A percentile compares a stretch with the other conserved stretches of the same genome.
Conservation (phyloP, 2,329 filamentous ascomycete species). For the Scedosporium minutisporum region DNA sequence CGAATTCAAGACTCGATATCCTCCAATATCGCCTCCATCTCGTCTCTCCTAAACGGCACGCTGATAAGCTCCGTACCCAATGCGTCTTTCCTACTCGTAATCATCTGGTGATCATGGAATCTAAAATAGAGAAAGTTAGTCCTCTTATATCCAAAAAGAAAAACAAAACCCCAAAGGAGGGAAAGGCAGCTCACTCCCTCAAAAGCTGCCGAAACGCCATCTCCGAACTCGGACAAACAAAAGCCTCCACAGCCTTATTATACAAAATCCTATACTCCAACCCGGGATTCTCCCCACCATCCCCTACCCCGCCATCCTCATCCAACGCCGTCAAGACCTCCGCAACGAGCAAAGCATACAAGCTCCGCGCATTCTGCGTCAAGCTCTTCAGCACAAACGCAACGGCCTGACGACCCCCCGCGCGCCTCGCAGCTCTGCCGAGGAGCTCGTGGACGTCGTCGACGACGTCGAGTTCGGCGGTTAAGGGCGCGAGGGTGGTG, state of each 20-base stretch:
- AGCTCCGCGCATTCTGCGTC: slow-evolving; percentile 80
- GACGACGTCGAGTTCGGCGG: slow-evolving; percentile 66
- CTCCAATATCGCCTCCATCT: slow-evolving; percentile 81
- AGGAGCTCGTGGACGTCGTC: slow-evolving; percentile 85
- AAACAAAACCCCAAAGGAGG: neutral
- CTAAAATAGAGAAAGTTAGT: slow-evolving; percentile 29
- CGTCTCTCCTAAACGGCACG: slow-evolving; percentile 77
- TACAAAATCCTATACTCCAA: slow-evolving; percentile 89
- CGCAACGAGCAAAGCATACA: slow-evolving; percentile 76
- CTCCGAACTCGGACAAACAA: slow-evolving; percentile 83
- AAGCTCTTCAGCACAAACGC: slow-evolving; percentile 82
- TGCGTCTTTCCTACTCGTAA: slow-evolving; percentile 77
- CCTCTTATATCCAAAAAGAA: slow-evolving; percentile 8
- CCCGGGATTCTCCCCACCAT: slow-evolving; percentile 48
- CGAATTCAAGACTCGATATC: slow-evolving; percentile 34
- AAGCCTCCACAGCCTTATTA: slow-evolving; percentile 91
- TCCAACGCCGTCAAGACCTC: slow-evolving; percentile 64
- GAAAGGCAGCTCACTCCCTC: slow-evolving; percentile 61
- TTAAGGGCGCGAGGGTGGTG: slow-evolving; percentile 75
- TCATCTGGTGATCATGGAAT: slow-evolving; percentile 97
- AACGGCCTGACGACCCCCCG: slow-evolving; percentile 85
- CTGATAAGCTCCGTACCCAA: slow-evolving; percentile 78
- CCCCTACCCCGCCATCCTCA: slow-evolving; percentile 21
- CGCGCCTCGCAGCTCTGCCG: slow-evolving; percentile 66
- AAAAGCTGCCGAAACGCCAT: slow-evolving; percentile 89